phyloP scores from a whole-genome alignment of 2,329 filamentous ascomycete species.

The Rhexocercosporidium sp. region DNA sequence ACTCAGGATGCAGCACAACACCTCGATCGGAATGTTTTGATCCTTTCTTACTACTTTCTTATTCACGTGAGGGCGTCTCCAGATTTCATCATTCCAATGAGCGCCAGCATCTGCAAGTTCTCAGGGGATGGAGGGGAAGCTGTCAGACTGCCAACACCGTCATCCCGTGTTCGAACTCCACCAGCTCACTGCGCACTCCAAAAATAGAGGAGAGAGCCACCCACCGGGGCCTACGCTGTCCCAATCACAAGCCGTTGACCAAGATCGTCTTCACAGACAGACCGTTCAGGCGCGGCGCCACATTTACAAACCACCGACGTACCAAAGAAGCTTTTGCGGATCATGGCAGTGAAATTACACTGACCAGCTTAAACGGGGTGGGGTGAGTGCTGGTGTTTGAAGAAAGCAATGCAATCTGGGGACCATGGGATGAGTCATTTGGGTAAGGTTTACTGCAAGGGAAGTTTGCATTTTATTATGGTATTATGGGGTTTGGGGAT shows the following conservation, averaged over 20 bases:
- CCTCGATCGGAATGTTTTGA: neutral
- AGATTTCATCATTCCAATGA: neutral
- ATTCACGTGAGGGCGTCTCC: constrained; percentile 10
- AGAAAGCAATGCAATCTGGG: neutral
- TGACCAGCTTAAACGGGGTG: neutral
- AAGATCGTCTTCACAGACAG: neutral
- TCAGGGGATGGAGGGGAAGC: too few species aligned
- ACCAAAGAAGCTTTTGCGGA: constrained; percentile 25
- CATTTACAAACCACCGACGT: constrained; percentile 1
- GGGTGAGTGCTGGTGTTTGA: neutral
- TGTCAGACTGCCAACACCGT: too few species aligned
- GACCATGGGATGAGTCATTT: neutral
- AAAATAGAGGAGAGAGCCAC: too few species aligned
- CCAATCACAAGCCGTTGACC: constrained; percentile 13
- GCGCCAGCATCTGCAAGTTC: neutral
- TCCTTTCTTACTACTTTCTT: constrained; percentile 8
- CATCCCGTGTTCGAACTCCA: constrained; percentile 6
- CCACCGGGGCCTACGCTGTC: neutral
- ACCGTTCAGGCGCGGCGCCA: constrained; percentile 12
- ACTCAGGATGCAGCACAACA: neutral
- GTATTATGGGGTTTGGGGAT: neutral
- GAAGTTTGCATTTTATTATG: neutral
- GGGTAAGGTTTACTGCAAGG: neutral
- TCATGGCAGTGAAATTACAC: neutral
- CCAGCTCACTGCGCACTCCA: neutral